These are phyloP conservation scores for Verticillium longisporum DNA, from an alignment of 2,329 filamentous ascomycete genomes.

Conservation along the genomic window DNA sequence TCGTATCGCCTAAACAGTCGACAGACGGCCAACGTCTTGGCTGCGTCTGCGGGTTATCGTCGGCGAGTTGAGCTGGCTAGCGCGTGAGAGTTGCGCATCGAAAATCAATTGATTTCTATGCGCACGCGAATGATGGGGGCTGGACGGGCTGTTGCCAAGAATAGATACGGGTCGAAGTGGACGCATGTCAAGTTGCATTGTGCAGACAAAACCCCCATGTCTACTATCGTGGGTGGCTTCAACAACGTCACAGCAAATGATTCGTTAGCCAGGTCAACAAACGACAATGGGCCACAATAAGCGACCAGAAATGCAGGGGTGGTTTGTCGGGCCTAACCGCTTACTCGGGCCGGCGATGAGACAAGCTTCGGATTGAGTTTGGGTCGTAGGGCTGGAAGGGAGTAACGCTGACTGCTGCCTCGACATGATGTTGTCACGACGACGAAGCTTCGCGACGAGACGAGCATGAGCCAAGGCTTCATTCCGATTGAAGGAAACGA, in stretches of 20 bases:
- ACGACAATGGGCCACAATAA: neutral
- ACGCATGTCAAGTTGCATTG: neutral
- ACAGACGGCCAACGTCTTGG: neutral
- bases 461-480: neutral
- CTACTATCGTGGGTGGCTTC: neutral
- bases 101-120: neutral
- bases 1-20: neutral
- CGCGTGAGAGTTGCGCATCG: neutral
- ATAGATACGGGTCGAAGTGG: neutral
- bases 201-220: neutral
- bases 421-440: neutral
- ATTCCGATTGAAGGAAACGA: neutral
- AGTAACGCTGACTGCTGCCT: neutral
- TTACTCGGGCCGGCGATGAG: neutral
- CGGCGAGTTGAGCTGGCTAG: neutral
- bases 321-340: neutral
- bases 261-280: neutral
- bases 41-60: neutral
- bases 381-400: neutral
- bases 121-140: neutral
- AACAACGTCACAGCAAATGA: neutral
- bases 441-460: neutral
- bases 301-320: neutral
- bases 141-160: neutral
- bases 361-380: neutral